Base-by-base conservation (phyloP, 345 rosid species). In the Sonneratia caseolaris region DNA sequence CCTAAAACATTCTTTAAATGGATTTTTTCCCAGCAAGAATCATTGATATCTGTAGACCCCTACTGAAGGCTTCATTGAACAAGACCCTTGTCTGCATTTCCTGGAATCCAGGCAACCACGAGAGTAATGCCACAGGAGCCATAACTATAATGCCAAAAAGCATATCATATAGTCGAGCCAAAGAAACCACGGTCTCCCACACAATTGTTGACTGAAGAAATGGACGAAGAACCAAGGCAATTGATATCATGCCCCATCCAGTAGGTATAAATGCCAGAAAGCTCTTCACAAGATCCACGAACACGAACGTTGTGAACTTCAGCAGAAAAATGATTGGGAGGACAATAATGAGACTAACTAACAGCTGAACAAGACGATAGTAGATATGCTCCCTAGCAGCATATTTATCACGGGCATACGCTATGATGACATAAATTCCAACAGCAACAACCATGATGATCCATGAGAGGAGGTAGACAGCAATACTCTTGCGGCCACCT, bases 41-140 rank as follows among this genome's bases (percentile, higher is more conserved):
- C 53, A 81, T 87, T 81, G 94, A 90, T 76, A 92, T 90, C 79
- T 91, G 94, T 62, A 92, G 89, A 27, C 98, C 98, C 72, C 98
- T 82, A 84, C 97, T 92, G 73, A 92, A 92, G 19, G 93, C 97
- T 73, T 89, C 88, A 71, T 92, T 92, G 80, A 92, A 92, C 78
- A 92, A 78, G 75, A 92, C 83, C 82, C 98, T 88, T 5, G 92
- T 88, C 82, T 92, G 96, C 97, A 92, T 92, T 4, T 89, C 75
- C 68, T 92, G 92, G 76, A 90, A 88, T 57, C 90, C 98, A 11
- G 98, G 98, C 85, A 92, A 81, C 98, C 98, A 92, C 4, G 98
- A 87, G 24, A 92, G 71, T 74, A 87, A 79, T 21, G 92, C 98
- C 77, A 90, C 87, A 1, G 96, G 96, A 72, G 82, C 88, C 89